Conservation (phyloP, 495 filamentous ascomycete species). For the Schizothecium vesticola region DNA sequence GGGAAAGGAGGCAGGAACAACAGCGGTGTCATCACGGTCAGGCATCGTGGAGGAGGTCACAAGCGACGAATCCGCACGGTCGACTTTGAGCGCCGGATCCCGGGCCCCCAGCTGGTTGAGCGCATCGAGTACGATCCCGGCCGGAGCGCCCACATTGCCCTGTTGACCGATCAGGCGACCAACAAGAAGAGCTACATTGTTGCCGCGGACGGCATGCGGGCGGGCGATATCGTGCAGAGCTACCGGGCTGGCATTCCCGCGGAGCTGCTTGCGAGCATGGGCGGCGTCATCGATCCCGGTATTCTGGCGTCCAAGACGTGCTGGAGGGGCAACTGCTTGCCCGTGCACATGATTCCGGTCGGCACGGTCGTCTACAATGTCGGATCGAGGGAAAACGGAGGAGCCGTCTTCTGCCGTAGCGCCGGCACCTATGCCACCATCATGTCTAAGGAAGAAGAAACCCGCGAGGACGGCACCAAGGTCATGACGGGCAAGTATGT, state of each 20-base stretch:
- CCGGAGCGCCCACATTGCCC: constrained; percentile 86
- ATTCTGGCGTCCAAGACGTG: constrained; percentile 90
- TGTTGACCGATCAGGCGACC: constrained; percentile 66
- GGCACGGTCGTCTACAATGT: constrained; percentile 88
- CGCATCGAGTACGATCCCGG: constrained; percentile 95
- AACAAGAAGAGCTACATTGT: constrained; percentile 79
- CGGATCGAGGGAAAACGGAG: constrained; percentile 64
- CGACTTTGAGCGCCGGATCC: constrained; percentile 70
- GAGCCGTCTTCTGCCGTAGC: constrained; percentile 86
- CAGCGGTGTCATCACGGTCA: constrained; percentile 73
- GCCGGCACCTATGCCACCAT: constrained; percentile 88
- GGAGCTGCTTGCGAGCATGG: constrained; percentile 82
- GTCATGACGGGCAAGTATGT: constrained; percentile 60
- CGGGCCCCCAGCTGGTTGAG: constrained; percentile 81
- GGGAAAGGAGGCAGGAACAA: constrained; percentile 90
- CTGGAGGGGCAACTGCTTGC: constrained; percentile 91
- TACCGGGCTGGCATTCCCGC: constrained; percentile 83
- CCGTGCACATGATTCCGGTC: constrained; percentile 88
- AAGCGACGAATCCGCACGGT: constrained; percentile 87
- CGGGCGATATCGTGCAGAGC: constrained; percentile 85
- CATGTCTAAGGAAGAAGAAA: constrained; percentile 73
- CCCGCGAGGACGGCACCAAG: constrained; percentile 49
- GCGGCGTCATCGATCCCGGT: constrained; percentile 85
- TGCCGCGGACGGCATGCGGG: constrained; percentile 86
- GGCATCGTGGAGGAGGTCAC: constrained; percentile 85